phyloP scores from a whole-genome alignment of 1,139 yeast genomes.

The Hansenula sp. region DNA sequence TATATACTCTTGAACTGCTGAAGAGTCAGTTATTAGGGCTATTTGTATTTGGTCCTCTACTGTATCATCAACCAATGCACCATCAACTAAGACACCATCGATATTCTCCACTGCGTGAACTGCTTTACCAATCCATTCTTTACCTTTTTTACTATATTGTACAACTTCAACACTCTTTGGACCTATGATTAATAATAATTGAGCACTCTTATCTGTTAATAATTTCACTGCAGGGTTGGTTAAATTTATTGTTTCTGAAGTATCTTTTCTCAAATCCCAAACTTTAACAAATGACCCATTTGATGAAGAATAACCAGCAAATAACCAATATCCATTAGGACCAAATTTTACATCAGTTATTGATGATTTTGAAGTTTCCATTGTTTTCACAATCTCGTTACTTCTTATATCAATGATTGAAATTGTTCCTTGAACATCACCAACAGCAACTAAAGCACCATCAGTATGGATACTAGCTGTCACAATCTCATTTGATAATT shows the following conservation, averaged over 20 bases:
- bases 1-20: not conserved
- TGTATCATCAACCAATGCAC: not conserved
- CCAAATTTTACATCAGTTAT: slow-evolving; percentile 49
- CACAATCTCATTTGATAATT: slow-evolving; percentile 1
- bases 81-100: not conserved
- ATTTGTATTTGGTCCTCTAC: not conserved
- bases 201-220: slow-evolving; percentile 44
- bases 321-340: slow-evolving; percentile 68
- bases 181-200: slow-evolving; percentile 29
- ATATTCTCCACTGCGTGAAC: not conserved
- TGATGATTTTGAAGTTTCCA: slow-evolving; percentile 24
- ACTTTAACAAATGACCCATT: slow-evolving; percentile 35
- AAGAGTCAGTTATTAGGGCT: not conserved
- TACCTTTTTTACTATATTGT: slow-evolving; percentile 41
- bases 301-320: slow-evolving; percentile 21
- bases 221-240: slow-evolving; percentile 21
- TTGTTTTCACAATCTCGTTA: slow-evolving; percentile 35
- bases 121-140: slow-evolving; percentile 31
- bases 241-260: slow-evolving; percentile 17
- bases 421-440: slow-evolving; percentile 35
- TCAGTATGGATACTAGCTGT: slow-evolving; percentile 56
- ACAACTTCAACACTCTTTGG: slow-evolving; percentile 25
- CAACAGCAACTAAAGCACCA: slow-evolving; percentile 56
- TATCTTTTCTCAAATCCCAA: slow-evolving; percentile 53
- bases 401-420: slow-evolving; percentile 39